Base-by-base conservation (phyloP, 352 stramenopile species). In the Phytopythium chamaehyphon region DNA sequence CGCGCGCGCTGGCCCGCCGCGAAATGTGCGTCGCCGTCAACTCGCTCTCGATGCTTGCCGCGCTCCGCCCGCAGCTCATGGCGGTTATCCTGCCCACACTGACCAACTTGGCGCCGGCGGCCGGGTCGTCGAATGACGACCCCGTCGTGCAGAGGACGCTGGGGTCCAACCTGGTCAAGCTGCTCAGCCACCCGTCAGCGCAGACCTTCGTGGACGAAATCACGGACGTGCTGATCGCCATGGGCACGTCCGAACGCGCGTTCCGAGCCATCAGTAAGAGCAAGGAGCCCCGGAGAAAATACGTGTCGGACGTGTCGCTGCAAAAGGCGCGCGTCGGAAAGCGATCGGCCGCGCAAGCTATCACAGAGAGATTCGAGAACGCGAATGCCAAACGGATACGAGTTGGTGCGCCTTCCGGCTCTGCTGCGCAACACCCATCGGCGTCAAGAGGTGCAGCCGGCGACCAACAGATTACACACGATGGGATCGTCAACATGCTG, bases 221-320 rank as follows among this genome's bases (percentile, higher is more conserved):
- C 39, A 93, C 76, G 16, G 76, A 88, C 45, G 67, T 69, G 57
- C 66, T 93, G 23, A 90, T 90, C 53, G 70, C 71, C 2, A 61
- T 86, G 1, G 70, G 76, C n/a, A 75, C 81, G 6, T 87, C 77
- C 18, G 77, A 88, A 54, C 83, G 79, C 31, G 83, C 83, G 3
- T 88, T 90, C 62, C 67, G 76, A 28, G 83, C 83, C 3, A 82
- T 89, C 60, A 88, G 66, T 55, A 93, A 90, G 54, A 88, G 73
- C 62, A 90, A 90, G 51, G 75, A 87, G 42, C 76, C 80, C 31
- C 70, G 82, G 5, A 71, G 82, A 31, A 80, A 81, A 45, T 92
- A 92, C 58, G 80, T 87, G 9, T 81, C 74, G 15, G 83, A 89
- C 43, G 76, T 78, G 2, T 86, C 79, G 22, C 55, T 93, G 44